These are phyloP conservation scores for Blepharisma undulans DNA, from an alignment of 169 alveolate species.

Conservation along the genomic window DNA sequence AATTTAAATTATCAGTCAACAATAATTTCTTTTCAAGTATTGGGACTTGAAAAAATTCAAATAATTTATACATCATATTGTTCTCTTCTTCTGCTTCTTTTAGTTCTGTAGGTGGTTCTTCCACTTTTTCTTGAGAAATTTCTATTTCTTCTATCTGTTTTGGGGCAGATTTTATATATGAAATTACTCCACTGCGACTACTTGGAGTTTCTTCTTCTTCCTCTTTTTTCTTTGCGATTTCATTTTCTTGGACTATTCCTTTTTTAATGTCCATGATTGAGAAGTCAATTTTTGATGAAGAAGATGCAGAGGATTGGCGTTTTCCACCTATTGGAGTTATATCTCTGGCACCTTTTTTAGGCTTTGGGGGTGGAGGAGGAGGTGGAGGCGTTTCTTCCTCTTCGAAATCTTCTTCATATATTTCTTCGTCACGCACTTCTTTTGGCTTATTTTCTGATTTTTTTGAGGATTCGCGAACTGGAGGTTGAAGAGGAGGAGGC, in stretches of 20 bases:
- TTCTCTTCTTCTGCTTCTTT: neutral
- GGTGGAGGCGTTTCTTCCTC: conserved; percentile 16
- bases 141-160: neutral
- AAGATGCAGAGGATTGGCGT: neutral
- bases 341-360: neutral
- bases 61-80: neutral
- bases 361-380: neutral
- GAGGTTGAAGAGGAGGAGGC: neutral
- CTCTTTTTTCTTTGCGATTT: neutral
- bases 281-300: neutral
- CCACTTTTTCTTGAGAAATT: neutral
- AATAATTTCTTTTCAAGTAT: too few species aligned
- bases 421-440: neutral
- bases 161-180: neutral
- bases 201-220: neutral
- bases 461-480: neutral
- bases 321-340: neutral
- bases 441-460: neutral
- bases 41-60: too few species aligned
- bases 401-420: conserved; percentile 39
- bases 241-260: neutral
- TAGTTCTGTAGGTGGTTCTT: neutral
- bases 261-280: neutral
- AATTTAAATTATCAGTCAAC: too few species aligned
- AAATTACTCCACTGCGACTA: neutral